Percentiles rank a stretch among this genome's conserved stretches.
These are phyloP conservation scores for Septoria petroselini DNA, from an alignment of 2,329 filamentous ascomycete species.

Conservation along the genomic window DNA sequence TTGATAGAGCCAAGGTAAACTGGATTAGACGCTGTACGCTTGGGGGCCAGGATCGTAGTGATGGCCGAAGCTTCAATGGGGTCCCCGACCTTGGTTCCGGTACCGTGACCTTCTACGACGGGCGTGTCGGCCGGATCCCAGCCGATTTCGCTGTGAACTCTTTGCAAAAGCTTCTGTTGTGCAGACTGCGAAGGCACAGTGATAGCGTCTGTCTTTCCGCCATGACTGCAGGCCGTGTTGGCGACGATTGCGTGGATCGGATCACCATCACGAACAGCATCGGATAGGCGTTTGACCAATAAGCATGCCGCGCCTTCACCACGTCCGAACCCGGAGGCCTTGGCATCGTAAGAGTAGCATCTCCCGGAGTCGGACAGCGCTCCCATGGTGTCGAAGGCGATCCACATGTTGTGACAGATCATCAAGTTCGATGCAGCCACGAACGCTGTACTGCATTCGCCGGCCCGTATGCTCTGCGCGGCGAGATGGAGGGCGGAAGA, in stretches of 20 bases:
- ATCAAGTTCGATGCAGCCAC: neutral
- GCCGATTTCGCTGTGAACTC: conserved; percentile 1
- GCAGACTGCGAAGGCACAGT: conserved; percentile 31
- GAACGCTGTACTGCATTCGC: neutral
- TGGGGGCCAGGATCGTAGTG: neutral
- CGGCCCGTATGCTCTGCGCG: neutral
- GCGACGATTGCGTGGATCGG: conserved; percentile 42
- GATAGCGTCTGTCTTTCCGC: conserved; percentile 36
- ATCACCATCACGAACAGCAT: conserved; percentile 48
- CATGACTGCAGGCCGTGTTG: conserved; percentile 33
- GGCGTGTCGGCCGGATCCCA: conserved; percentile 15
- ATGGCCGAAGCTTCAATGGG: conserved; percentile 15
- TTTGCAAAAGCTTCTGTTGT: conserved; percentile 1
- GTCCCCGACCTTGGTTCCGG: conserved; percentile 29
- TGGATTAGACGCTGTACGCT: conserved; percentile 5
- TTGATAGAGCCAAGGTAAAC: conserved; percentile 35
- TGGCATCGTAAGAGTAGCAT: conserved; percentile 32
- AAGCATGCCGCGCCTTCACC: conserved; percentile 53
- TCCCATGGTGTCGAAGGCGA: conserved; percentile 3
- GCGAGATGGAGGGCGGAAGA: conserved; percentile 1
- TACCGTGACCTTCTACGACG: conserved; percentile 33
- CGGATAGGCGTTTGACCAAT: conserved; percentile 47
- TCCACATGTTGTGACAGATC: neutral
- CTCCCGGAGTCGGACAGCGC: conserved; percentile 5
- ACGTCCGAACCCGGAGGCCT: conserved; percentile 51